Percentiles rank a stretch among this genome's conserved stretches.
phyloP scores from a whole-genome alignment of 768 basidiomycete species.

The Arthromyces matolae region DNA sequence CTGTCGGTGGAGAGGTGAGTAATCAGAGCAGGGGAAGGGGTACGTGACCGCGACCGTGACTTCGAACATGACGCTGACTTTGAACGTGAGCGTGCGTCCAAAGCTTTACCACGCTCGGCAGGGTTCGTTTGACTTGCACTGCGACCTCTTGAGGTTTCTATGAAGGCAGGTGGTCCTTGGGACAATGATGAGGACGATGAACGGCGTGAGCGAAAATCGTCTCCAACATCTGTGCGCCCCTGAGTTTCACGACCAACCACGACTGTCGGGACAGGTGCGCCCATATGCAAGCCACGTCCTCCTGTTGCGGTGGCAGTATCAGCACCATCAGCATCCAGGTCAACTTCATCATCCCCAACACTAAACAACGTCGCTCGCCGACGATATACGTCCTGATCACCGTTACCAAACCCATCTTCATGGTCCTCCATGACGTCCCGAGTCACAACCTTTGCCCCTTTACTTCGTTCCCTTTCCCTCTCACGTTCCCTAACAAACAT shows the following conservation, averaged over 20 bases:
- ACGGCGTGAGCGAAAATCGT: constrained; percentile 37
- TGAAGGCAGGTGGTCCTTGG: constrained; percentile 5
- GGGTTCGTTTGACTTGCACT: constrained; percentile 7
- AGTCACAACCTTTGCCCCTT: constrained; percentile 3
- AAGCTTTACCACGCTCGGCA: constrained; percentile 4
- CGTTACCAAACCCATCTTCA: constrained; percentile 21
- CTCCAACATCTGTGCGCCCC: constrained; percentile 53
- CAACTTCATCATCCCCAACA: constrained; percentile 17
- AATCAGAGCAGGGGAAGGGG: constrained; percentile 40
- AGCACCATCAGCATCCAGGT: constrained; percentile 10
- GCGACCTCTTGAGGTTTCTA: constrained; percentile 12
- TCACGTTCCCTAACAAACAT: constrained; percentile 18
- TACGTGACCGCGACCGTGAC: constrained; percentile 42
- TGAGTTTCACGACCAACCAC: constrained; percentile 40
- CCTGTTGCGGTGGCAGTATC: constrained; percentile 13
- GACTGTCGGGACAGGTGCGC: constrained; percentile 19
- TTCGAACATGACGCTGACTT: constrained; percentile 28
- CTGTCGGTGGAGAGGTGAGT: constrained; percentile 12
- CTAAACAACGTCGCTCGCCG: constrained; percentile 15
- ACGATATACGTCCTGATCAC: constrained; percentile 16
- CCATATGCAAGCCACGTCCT: constrained; percentile 9
- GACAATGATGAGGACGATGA: constrained; percentile 10
- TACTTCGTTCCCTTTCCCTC: constrained; percentile 14
- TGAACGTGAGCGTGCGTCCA: constrained; percentile 17
- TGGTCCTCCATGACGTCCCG: constrained; percentile 22